Base-by-base conservation (phyloP, 1,139 yeast species). In the Pneumocystis murina region DNA sequence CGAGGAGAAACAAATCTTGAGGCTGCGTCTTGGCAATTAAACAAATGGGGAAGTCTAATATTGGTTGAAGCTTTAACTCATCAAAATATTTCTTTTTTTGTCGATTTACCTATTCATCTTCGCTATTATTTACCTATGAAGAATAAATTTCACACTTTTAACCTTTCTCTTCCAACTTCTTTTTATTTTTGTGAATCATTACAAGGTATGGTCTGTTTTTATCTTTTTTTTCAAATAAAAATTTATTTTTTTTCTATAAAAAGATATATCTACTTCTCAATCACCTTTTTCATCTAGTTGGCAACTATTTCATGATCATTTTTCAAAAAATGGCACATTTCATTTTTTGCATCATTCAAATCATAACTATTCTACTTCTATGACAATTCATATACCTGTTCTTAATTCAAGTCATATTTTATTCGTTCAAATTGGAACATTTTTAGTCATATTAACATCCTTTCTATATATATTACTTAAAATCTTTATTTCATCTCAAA, bases 1-100 rank as follows among this genome's bases (percentile, higher is more conserved):
- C 5, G 39, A n/a, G 65, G 65, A 20, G 65, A 64, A 30, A 38
- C 54, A 17, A 60, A 64, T 59, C 35, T 64, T 24, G 65, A 64
- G 30, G 62, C 62, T 3, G 62, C 65, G 10, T 41, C 39, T 30
- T 64, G 65, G 65, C 17, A 38, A 36, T 35, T 43, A 3, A 10
- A 40, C 2, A 59, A 62, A 24, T 63, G 62, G 65, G 65, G 65
- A 30, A 59, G 62, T 30, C 10, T 48, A 20, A 7, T 63, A 1
- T 41, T 63, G 48, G 39, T 28, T n/a, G 55, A 48, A 24, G 16
- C n/a, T 8, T 17, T 24, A 3, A 17, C n/a, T 48, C n/a, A 48
- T 20, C n/a, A 33, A 30, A 43, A 43, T 30, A 59, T 36, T 10
- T 40, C 36, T 12, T 38, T 38, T 20, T 38, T 38, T 30, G n/a